Conservation (phyloP, 345 rosid genomes). For the Heritiera fomes region DNA sequence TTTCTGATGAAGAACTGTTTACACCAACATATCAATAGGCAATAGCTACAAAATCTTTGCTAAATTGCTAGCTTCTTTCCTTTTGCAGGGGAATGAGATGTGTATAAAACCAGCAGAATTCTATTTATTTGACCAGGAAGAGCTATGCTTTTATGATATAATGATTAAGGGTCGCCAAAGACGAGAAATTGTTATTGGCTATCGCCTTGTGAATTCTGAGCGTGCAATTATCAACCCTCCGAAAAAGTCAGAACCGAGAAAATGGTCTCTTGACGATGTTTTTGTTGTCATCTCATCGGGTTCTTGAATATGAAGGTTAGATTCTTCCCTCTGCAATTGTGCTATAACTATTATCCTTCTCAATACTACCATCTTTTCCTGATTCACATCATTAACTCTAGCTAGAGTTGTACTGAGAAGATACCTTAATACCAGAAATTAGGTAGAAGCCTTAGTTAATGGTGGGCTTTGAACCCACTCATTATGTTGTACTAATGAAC, state of each 20-base stretch:
- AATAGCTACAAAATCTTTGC: neutral
- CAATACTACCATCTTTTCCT: neutral
- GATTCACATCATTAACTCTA: neutral
- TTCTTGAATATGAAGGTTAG: conserved; percentile 29
- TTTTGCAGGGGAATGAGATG: conserved; percentile 78
- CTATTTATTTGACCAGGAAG: conserved; percentile 81
- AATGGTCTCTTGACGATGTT: conserved; percentile 87
- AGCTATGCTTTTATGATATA: conserved; percentile 69
- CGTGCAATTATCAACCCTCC: conserved; percentile 74
- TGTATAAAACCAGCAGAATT: conserved; percentile 90
- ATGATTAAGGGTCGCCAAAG: conserved; percentile 77
- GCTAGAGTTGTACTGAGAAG: neutral
- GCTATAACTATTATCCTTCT: neutral
- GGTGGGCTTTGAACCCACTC: neutral
- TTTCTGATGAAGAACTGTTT: neutral
- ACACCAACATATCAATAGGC: too few species aligned
- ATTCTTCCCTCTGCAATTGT: neutral
- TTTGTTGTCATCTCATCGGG: conserved; percentile 77
- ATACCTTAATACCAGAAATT: neutral
- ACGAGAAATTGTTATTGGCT: conserved; percentile 70
- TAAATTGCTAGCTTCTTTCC: neutral
- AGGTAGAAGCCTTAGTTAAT: neutral
- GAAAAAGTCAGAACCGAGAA: conserved; percentile 54
- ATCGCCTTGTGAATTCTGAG: conserved; percentile 64
- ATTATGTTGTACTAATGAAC: neutral